Evolutionary conservation across 2,329 filamentous ascomycete genomes (phyloP).

Genomic region (Talaromyces funiculosus): DNA sequence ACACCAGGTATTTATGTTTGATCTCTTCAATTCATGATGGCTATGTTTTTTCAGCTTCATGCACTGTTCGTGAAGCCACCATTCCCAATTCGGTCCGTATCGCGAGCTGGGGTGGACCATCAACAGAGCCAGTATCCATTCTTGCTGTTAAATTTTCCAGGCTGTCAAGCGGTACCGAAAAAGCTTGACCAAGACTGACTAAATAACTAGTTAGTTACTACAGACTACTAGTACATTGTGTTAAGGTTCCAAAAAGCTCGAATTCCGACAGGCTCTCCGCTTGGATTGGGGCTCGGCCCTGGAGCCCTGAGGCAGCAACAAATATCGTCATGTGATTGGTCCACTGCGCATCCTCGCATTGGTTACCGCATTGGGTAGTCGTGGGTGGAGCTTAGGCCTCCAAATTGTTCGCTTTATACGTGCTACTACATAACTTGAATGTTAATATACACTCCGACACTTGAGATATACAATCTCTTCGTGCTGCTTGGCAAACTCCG

Average conservation of each 20-base stretch:
- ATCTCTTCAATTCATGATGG: background rate
- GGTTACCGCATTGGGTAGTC: background rate
- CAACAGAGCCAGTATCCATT: background rate
- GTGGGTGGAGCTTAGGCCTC: background rate
- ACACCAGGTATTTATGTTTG: background rate
- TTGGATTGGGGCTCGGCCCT: background rate
- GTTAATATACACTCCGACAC: too few species aligned
- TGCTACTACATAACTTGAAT: too few species aligned
- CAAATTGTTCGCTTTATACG: background rate
- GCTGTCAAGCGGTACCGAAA: background rate
- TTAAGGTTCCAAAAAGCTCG: too few species aligned
- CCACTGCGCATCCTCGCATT: background rate
- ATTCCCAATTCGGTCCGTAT: slow-evolving; percentile 8
- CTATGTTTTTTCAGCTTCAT: background rate
- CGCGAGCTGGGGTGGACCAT: background rate
- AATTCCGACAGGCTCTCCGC: too few species aligned
- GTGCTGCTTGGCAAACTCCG: background rate
- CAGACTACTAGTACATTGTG: too few species aligned
- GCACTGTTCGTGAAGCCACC: background rate
- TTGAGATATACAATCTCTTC: background rate
- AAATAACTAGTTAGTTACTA: too few species aligned
- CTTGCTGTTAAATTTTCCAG: background rate
- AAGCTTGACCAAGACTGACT: background rate
- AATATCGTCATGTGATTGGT: background rate
- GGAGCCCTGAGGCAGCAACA: background rate